Conservation (phyloP, 257 asterid species). For the Lavandula angustifolia region DNA sequence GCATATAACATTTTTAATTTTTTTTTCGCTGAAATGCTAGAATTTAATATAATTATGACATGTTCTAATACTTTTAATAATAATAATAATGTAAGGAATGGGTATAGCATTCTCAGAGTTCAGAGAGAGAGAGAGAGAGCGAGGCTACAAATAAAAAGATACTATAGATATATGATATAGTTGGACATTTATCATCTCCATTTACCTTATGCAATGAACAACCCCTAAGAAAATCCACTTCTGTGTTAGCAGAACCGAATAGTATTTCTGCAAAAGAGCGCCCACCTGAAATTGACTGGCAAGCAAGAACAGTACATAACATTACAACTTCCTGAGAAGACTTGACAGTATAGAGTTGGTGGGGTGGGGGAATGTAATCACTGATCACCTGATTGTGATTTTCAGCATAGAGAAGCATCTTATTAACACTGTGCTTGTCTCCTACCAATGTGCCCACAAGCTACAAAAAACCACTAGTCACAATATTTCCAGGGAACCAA, state of each 20-base stretch:
- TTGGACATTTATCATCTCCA: conserved; percentile 15
- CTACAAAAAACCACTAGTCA: conserved; percentile 45
- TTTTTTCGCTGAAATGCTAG: no score
- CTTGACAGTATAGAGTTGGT: neutral
- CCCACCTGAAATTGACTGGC: conserved; percentile 93
- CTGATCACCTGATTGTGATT: conserved; percentile 87
- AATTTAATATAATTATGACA: neutral
- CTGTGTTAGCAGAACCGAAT: conserved; percentile 64
- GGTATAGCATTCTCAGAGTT: conserved; percentile 13
- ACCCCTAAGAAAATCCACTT: conserved; percentile 68
- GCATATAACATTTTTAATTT: neutral
- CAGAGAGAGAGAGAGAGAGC: no score
- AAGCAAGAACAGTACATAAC: conserved; percentile 34
- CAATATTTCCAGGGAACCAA: conserved; percentile 24
- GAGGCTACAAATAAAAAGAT: neutral
- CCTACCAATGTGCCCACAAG: conserved; percentile 71
- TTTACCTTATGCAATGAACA: conserved; percentile 85
- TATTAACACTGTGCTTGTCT: conserved; percentile 50
- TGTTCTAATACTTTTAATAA: neutral
- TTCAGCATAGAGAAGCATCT: conserved; percentile 92
- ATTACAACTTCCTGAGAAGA: conserved; percentile 4
- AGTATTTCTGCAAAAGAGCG: conserved; percentile 87
- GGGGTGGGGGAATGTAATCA: conserved; percentile 15
- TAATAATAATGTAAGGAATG: neutral
- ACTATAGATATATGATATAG: conserved; percentile 11